A percentile compares a stretch with the other conserved stretches of the same genome.
Conservation (phyloP, 108 stramenopile species). For the Stephanodiscus minutulus region DNA sequence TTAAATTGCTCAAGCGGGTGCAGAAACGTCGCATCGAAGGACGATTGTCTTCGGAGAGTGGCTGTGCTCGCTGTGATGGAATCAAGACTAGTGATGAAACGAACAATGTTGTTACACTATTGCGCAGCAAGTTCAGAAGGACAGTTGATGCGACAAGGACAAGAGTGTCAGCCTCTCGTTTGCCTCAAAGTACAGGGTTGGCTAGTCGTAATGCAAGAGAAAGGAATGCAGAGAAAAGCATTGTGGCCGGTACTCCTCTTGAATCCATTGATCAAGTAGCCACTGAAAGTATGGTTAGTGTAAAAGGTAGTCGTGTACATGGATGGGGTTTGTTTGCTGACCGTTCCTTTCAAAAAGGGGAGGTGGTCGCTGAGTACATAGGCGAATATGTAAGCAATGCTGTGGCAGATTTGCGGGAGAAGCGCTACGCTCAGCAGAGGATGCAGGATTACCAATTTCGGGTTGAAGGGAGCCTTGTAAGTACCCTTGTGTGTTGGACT, state of each 20-base stretch:
- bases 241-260: slow-evolving; percentile 32
- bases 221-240: slow-evolving; percentile 35
- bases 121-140: slow-evolving; percentile 48
- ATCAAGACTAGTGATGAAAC: slow-evolving; percentile 56
- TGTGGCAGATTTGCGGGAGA: slow-evolving; percentile 88
- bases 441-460: slow-evolving; percentile 96
- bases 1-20: slow-evolving; percentile 64
- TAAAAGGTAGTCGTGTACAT: slow-evolving; percentile 74
- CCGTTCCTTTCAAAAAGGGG: slow-evolving; percentile 69
- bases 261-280: slow-evolving; percentile 25
- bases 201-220: slow-evolving; percentile 56
- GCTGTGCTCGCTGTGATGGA: slow-evolving; percentile 80
- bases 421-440: slow-evolving; percentile 78
- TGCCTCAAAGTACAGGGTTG: slow-evolving; percentile 66
- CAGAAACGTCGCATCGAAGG: slow-evolving; percentile 75
- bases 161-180: slow-evolving; percentile 62
- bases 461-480: slow-evolving; percentile 68
- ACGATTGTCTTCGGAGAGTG: slow-evolving; percentile 57
- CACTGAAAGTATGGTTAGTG: slow-evolving; percentile 61
- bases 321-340: slow-evolving; percentile 88
- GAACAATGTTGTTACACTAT: slow-evolving; percentile 47
- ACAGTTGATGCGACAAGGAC: slow-evolving; percentile 45
- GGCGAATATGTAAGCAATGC: slow-evolving; percentile 90
- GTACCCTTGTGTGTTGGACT: background rate
- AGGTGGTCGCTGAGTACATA: slow-evolving; percentile 94